phyloP scores from a whole-genome alignment of 108 stramenopile species.

The Skeletonema costatum region DNA sequence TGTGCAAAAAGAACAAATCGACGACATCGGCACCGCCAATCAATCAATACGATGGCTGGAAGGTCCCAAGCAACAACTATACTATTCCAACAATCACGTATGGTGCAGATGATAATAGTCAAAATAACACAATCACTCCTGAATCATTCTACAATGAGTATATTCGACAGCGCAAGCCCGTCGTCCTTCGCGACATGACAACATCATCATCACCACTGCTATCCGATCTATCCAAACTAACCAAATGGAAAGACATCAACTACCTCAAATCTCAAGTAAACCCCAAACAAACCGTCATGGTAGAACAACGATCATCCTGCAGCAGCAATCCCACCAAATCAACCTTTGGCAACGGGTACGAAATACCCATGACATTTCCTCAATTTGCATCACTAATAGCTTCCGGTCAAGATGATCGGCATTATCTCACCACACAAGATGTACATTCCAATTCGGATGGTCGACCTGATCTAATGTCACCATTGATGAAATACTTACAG shows the following conservation, averaged over 20 bases:
- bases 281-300: constrained; percentile 18
- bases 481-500: constrained; percentile 37
- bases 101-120: not conserved
- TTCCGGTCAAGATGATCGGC: constrained; percentile 11
- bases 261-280: constrained; percentile 12
- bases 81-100: constrained; percentile 10
- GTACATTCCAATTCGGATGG: constrained; percentile 46
- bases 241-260: constrained; percentile 17
- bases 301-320: constrained; percentile 23
- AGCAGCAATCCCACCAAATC: not conserved
- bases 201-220: not conserved
- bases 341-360: constrained; percentile 45
- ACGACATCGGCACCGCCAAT: not conserved
- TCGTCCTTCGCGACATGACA: constrained; percentile 41
- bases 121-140: constrained; percentile 12
- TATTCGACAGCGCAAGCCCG: constrained; percentile 44
- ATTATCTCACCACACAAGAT: constrained; percentile 65
- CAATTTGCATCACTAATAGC: constrained; percentile 29
- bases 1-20: not conserved
- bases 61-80: constrained; percentile 26
- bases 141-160: constrained; percentile 51
- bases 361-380: constrained; percentile 33
- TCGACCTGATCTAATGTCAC: constrained; percentile 54
- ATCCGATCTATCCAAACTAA: constrained; percentile 24
- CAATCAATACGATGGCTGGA: constrained; percentile 44